Conservation (phyloP, 1,284 basidiomycete genomes). For the Neonothopanus nambi region DNA sequence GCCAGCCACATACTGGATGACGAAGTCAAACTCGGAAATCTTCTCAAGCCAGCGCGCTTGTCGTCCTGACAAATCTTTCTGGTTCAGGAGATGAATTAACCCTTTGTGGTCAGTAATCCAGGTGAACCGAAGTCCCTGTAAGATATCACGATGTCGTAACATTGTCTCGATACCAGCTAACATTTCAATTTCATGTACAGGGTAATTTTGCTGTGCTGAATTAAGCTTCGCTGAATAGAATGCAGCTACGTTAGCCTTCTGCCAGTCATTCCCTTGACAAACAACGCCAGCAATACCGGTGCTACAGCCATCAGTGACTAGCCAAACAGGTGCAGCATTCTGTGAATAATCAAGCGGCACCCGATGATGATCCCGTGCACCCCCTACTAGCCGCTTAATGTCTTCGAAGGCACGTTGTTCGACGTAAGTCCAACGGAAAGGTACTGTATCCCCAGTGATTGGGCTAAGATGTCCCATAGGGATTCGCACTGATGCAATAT, state of each 20-base stretch:
- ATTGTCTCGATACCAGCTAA: conserved; percentile 29
- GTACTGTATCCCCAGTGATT: too few species aligned
- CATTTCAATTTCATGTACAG: conserved; percentile 29
- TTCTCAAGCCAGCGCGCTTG: conserved; percentile 34
- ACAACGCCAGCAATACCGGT: conserved; percentile 23
- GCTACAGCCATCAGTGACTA: conserved; percentile 25
- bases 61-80: conserved; percentile 29
- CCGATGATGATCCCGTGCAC: conserved; percentile 15
- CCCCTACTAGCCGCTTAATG: conserved; percentile 21
- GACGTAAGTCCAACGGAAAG: conserved; percentile 25
- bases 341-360: conserved; percentile 23
- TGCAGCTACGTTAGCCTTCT: conserved; percentile 16
- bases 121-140: conserved; percentile 24
- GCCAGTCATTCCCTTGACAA: conserved; percentile 23
- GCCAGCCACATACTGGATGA: conserved; percentile 17
- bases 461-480: too few species aligned
- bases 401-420: conserved; percentile 31
- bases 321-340: conserved; percentile 17
- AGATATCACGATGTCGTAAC: conserved; percentile 23
- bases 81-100: conserved; percentile 24
- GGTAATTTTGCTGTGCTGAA: conserved; percentile 17
- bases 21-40: conserved; percentile 19
- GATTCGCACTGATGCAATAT: too few species aligned
- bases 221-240: conserved; percentile 34
- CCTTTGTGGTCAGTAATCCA: conserved; percentile 35